These are phyloP conservation scores for Lactifluus subvellereus DNA, from an alignment of 768 basidiomycete species.

Conservation along the genomic window DNA sequence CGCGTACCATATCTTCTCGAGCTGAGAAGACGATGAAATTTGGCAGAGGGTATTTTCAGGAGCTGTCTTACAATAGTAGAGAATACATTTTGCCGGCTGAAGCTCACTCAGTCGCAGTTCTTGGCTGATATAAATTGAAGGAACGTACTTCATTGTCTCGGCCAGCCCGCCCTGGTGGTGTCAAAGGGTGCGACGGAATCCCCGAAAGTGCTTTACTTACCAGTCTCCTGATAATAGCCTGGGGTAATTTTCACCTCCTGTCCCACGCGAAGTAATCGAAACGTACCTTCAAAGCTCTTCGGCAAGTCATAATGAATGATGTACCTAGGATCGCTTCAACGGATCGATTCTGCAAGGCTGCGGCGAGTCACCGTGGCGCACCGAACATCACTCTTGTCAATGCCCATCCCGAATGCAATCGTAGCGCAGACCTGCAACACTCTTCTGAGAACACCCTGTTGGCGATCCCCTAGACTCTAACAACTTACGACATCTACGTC, in stretches of 20 bases:
- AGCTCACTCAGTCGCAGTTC: constrained; percentile 1
- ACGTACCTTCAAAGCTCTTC: constrained; percentile 73
- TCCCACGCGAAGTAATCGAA: neutral
- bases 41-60: neutral
- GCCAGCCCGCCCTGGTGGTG: constrained; percentile 60
- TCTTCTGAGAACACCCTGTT: neutral
- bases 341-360: neutral
- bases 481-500: constrained; percentile 57
- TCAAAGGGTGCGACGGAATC: constrained; percentile 11
- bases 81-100: constrained; percentile 72
- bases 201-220: constrained; percentile 32
- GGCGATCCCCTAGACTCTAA: neutral
- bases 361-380: constrained; percentile 26
- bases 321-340: constrained; percentile 40
- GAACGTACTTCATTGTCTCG: constrained; percentile 61
- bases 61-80: constrained; percentile 66
- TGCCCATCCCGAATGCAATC: constrained; percentile 82
- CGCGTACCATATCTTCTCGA: constrained; percentile 62
- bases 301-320: constrained; percentile 80
- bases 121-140: neutral
- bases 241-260: neutral
- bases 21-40: constrained; percentile 37
- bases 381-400: constrained; percentile 78
- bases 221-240: constrained; percentile 89
- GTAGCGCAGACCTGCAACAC: constrained; percentile 61